Conservation (phyloP, 2,329 filamentous ascomycete genomes). For the Arthrobotrys sinensis region DNA sequence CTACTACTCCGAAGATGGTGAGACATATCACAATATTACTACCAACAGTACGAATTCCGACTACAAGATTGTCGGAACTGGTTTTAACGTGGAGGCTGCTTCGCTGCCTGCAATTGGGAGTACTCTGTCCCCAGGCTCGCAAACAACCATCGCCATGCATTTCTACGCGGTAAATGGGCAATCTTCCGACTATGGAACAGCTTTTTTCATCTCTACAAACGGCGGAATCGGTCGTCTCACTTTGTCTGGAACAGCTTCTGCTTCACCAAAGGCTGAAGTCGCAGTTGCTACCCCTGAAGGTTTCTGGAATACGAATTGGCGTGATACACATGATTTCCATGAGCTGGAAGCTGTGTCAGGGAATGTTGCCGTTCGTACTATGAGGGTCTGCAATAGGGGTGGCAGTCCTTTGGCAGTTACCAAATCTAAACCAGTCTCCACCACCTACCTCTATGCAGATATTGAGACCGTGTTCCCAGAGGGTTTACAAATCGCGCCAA, state of each 20-base stretch:
- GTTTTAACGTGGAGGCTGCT: slow-evolving; percentile 65
- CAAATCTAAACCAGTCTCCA: slow-evolving; percentile 66
- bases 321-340: slow-evolving; percentile 42
- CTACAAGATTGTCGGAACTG: slow-evolving; percentile 65
- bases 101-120: slow-evolving; percentile 66
- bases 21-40: slow-evolving; percentile 65
- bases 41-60: slow-evolving; percentile 62
- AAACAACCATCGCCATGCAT: slow-evolving; percentile 66
- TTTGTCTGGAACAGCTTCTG: slow-evolving; percentile 66
- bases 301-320: slow-evolving; percentile 66
- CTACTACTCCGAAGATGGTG: slow-evolving; percentile 66
- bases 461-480: slow-evolving; percentile 58
- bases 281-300: slow-evolving; percentile 67
- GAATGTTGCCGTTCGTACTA: slow-evolving; percentile 65
- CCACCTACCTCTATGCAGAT: slow-evolving; percentile 53
- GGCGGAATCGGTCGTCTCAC: slow-evolving; percentile 66
- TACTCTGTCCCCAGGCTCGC: slow-evolving; percentile 65
- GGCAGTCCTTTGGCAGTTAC: slow-evolving; percentile 68
- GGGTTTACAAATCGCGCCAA: slow-evolving; percentile 65
- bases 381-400: slow-evolving; percentile 67
- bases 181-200: slow-evolving; percentile 66
- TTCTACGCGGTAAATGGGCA: slow-evolving; percentile 65
- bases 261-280: slow-evolving; percentile 66
- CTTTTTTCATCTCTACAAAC: slow-evolving; percentile 67
- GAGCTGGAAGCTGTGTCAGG: slow-evolving; percentile 61